Percentiles rank a stretch among this genome's conserved stretches.
Evolutionary conservation across 139 green algal genomes (phyloP).

Genomic region (Auxenochlorella pyrenoidosa): DNA sequence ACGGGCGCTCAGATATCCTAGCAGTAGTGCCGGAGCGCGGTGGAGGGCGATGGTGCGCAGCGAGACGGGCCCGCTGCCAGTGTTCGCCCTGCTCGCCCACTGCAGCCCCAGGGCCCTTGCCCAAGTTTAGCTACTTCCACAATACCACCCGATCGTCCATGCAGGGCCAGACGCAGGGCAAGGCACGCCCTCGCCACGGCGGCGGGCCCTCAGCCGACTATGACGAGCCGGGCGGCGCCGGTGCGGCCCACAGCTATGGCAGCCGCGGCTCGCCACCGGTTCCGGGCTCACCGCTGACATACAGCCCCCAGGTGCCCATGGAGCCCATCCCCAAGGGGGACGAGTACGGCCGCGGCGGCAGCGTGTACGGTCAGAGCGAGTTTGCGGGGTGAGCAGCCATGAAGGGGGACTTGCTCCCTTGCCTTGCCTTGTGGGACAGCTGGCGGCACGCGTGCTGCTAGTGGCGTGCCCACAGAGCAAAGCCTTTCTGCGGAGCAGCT

Average conservation of each 20-base stretch:
- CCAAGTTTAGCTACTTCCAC: not conserved
- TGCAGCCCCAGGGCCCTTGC: too few species aligned
- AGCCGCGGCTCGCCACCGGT: constrained; percentile 42
- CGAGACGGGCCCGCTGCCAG: not conserved
- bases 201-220: not conserved
- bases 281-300: constrained; percentile 87
- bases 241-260: not conserved
- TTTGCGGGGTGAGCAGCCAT: constrained; percentile 73
- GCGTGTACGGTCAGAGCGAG: constrained; percentile 60
- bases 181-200: not conserved
- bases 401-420: not conserved
- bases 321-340: constrained; percentile 44
- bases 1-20: not conserved
- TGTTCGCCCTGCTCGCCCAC: not conserved
- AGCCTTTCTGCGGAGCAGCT: not conserved
- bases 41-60: not conserved
- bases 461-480: not conserved
- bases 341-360: not conserved
- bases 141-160: too few species aligned
- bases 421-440: too few species aligned
- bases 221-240: not conserved
- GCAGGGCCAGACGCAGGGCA: constrained; percentile 54
- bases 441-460: not conserved
- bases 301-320: constrained; percentile 85
- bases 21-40: not conserved